phyloP scores from a whole-genome alignment of 192 early-diverging fungal genomes.

The Entomortierella lignicola region DNA sequence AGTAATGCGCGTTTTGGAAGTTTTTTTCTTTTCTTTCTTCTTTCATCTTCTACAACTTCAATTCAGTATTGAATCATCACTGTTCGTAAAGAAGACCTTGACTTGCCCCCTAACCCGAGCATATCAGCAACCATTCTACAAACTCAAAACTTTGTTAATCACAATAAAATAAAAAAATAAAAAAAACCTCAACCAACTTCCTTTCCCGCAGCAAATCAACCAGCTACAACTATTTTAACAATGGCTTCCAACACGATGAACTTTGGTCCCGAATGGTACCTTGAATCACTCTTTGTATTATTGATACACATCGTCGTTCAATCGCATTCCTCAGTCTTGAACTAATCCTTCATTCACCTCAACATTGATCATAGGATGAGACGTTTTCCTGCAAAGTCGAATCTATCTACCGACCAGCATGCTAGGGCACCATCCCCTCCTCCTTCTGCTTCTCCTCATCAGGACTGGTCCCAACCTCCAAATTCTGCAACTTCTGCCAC shows the following conservation, averaged over 20 bases:
- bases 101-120: not conserved
- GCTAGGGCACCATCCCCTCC: constrained; percentile 26
- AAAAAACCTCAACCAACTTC: not conserved
- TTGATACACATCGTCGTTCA: not conserved
- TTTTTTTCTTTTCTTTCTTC: not conserved
- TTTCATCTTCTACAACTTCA: not conserved
- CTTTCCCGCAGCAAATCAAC: not conserved
- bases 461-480: constrained; percentile 28
- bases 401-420: constrained; percentile 21
- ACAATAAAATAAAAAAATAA: not conserved
- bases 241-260: constrained; percentile 72
- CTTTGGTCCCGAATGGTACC: constrained; percentile 84
- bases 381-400: constrained; percentile 45
- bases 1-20: not conserved
- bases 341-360: not conserved
- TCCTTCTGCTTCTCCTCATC: constrained; percentile 23
- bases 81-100: not conserved
- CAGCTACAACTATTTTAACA: constrained; percentile 5
- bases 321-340: not conserved
- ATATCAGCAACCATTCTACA: not conserved
- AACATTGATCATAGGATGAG: constrained; percentile 34
- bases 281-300: too few relatives aligned
- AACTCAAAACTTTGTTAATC: not conserved
- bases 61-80: not conserved
- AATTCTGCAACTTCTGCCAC: too few relatives aligned